Conservation (phyloP, 352 stramenopile genomes). For the Pythium grandisporangium region DNA sequence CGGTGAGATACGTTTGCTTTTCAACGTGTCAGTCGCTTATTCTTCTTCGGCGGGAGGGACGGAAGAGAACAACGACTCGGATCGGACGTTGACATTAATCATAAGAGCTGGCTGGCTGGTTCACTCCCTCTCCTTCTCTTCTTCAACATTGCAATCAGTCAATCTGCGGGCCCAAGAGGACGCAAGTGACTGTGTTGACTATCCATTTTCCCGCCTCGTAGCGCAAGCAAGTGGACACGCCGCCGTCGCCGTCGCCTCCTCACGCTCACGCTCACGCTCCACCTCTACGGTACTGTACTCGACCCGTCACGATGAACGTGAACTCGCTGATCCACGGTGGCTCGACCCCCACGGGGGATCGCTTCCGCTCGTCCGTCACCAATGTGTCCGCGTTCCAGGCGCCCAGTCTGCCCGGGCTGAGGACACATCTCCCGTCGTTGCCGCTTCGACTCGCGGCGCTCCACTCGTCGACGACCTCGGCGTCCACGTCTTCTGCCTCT, state of each 20-base stretch:
- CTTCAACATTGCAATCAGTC: too few relatives aligned
- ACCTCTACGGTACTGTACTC: too few relatives aligned
- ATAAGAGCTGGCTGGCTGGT: too few relatives aligned
- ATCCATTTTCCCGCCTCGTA: too few relatives aligned
- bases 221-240: too few relatives aligned
- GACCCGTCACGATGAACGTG: constrained; percentile 56
- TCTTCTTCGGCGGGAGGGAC: constrained; percentile 15
- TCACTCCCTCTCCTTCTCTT: neutral
- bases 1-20: neutral
- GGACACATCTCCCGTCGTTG: constrained; percentile 31
- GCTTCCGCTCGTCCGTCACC: constrained; percentile 17
- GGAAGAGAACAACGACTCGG: too few relatives aligned
- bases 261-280: too few relatives aligned
- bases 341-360: constrained; percentile 5
- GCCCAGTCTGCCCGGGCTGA: constrained; percentile 21
- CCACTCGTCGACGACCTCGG: constrained; percentile 4
- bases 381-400: constrained; percentile 15
- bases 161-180: too few relatives aligned
- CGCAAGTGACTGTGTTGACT: too few relatives aligned
- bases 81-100: constrained; percentile 13
- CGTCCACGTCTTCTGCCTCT: constrained; percentile 6
- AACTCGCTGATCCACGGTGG: constrained; percentile 54
- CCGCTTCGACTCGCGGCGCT: constrained; percentile 32
- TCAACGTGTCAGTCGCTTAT: constrained; percentile 15
- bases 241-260: too few relatives aligned